Base-by-base conservation (phyloP, 2,329 filamentous ascomycete species). In the Xylaria sp. region DNA sequence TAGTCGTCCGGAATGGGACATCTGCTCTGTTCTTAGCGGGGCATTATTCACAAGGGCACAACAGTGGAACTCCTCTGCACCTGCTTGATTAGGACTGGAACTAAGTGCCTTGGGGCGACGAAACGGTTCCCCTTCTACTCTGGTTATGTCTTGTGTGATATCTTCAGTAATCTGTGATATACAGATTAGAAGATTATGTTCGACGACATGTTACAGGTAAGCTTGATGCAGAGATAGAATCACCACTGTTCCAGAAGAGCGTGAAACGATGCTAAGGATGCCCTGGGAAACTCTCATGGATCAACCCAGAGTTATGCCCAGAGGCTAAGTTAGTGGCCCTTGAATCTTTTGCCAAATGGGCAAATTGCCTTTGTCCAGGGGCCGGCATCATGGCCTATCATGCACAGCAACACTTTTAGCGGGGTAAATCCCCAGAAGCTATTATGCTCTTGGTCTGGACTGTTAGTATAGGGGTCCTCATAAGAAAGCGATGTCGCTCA, bases 21-120 rank as follows among this genome's bases (percentile, higher is more conserved):
- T 57, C 35, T 58, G n/a, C 32, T 35, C 32, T 35, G 27, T 16
- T 62, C 4, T 40, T 40, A 29, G 35, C 23, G 23, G 59, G 42
- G 53, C 29, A 42, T 48, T 44, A 12, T 59, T 58, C 35, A n/a
- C 44, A 66, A 16, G 50, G 54, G 37, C 55, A 54, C 32, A 25
- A 57, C 44, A 1, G 25, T 54, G 51, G 66, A 47, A 62, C 61
- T 37, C n/a, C 37, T 35, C 5, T 25, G 37, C 62, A 68, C 66
- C 66, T 65, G 35, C 66, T 68, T 25, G 8, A 65, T 65, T 68
- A 51, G 62, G 66, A 58, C 12, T 68, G 35, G 50, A 25, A 51
- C 5, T 32, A 32, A 51, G 35, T 57, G 42, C 25, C 25, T 27
- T 60, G 42, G 40, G 48, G 32, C 29, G 23, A 47, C 37, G 16